Percentiles rank a stretch among this genome's conserved stretches.
Conservation (phyloP, 352 stramenopile genomes). For the Poterioochromonas sp. region DNA sequence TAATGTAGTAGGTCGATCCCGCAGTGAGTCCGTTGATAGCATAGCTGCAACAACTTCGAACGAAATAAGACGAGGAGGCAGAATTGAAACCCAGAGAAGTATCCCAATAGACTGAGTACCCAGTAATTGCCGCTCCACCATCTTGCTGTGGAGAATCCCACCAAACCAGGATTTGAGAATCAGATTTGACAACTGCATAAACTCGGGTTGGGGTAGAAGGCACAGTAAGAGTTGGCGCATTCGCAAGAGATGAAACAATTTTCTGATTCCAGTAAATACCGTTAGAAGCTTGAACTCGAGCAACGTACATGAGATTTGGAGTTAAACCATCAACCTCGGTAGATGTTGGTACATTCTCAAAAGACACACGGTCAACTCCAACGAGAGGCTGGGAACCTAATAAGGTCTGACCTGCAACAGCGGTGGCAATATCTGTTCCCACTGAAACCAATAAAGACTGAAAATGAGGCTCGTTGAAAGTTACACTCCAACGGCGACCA, state of each 20-base stretch:
- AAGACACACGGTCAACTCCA: constrained; percentile 37
- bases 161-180: constrained; percentile 60
- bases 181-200: constrained; percentile 46
- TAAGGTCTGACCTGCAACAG: constrained; percentile 46
- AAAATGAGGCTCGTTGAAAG: constrained; percentile 49
- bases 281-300: constrained; percentile 77
- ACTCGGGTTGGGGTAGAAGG: constrained; percentile 44
- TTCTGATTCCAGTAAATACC: constrained; percentile 48
- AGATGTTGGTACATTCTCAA: not conserved
- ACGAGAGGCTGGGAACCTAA: constrained; percentile 43
- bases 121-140: constrained; percentile 65
- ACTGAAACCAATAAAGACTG: constrained; percentile 49
- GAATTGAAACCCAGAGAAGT: constrained; percentile 56
- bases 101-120: constrained; percentile 78
- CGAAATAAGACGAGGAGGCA: constrained; percentile 5
- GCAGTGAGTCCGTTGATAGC: constrained; percentile 67
- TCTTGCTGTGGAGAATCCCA: constrained; percentile 69
- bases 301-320: constrained; percentile 52
- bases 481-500: constrained; percentile 50
- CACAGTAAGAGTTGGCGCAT: constrained; percentile 37
- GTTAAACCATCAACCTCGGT: not conserved
- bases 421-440: constrained; percentile 39
- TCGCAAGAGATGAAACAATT: constrained; percentile 34
- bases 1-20: constrained; percentile 67
- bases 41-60: constrained; percentile 41